These are phyloP conservation scores for Beauveria asiatica DNA, from an alignment of 2,329 filamentous ascomycete genomes.

Conservation along the genomic window DNA sequence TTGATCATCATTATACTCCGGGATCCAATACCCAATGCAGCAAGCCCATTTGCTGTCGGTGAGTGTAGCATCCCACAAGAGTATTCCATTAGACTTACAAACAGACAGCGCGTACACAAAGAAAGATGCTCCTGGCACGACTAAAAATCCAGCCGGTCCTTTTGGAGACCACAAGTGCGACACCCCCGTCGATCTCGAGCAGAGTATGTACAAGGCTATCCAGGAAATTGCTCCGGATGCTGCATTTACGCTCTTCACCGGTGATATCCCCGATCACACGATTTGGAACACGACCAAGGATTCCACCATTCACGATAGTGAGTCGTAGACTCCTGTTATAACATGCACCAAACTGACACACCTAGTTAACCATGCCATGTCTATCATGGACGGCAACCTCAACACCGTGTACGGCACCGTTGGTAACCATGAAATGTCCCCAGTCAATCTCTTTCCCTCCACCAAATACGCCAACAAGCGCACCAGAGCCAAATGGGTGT, in stretches of 20 bases:
- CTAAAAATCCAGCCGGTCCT: constrained; percentile 38
- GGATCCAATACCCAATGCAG: constrained; percentile 47
- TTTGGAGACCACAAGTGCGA: constrained; percentile 48
- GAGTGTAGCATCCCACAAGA: constrained; percentile 5
- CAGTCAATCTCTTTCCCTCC: constrained; percentile 43
- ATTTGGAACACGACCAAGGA: constrained; percentile 36
- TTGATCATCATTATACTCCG: constrained; percentile 45
- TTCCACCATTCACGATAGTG: constrained; percentile 25
- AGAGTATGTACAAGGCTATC: constrained; percentile 48
- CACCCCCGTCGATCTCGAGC: constrained; percentile 39
- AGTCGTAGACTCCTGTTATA: not conserved
- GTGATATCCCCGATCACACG: constrained; percentile 47
- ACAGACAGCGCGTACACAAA: constrained; percentile 33
- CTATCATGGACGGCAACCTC: constrained; percentile 33
- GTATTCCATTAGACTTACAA: not conserved
- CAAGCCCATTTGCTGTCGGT: constrained; percentile 52
- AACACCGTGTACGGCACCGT: constrained; percentile 42
- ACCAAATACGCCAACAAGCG: constrained; percentile 23
- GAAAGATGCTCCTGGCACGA: constrained; percentile 39
- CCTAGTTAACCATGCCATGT: constrained; percentile 37
- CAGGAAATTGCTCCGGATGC: constrained; percentile 35
- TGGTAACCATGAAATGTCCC: constrained; percentile 49
- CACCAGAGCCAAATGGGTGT: constrained; percentile 40
- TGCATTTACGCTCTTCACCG: constrained; percentile 50
- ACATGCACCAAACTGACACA: not conserved